A percentile compares a stretch with the other conserved stretches of the same genome.
These are phyloP conservation scores for Tetrahymena malaccensis DNA, from an alignment of 73 alveolate genomes.

Conservation along the genomic window DNA sequence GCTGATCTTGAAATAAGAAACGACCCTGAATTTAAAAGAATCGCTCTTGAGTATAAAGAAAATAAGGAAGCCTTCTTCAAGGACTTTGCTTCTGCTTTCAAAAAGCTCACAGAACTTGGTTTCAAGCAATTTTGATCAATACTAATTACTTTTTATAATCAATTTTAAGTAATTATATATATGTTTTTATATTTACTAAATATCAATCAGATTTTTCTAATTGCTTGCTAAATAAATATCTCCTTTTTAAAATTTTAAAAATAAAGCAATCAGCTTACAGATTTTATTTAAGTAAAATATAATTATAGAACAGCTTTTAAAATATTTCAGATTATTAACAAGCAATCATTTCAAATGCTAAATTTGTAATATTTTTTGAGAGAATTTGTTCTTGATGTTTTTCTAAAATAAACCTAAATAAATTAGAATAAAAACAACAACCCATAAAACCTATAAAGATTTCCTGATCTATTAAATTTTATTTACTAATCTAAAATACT, in stretches of 20 bases:
- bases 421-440: too few relatives aligned
- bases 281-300: too few relatives aligned
- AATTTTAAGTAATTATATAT: neutral
- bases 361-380: too few relatives aligned
- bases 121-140: neutral
- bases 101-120: constrained; percentile 29
- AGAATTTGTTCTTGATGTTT: too few relatives aligned
- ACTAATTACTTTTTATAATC: neutral
- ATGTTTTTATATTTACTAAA: neutral
- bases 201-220: neutral
- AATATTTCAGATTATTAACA: neutral
- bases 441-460: too few relatives aligned
- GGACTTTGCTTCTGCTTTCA: constrained; percentile 5
- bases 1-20: neutral
- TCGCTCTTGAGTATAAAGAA: neutral
- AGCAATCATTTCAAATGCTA: neutral
- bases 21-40: neutral
- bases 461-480: too few relatives aligned
- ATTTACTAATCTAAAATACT: too few relatives aligned
- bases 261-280: neutral
- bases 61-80: neutral
- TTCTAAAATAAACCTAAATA: too few relatives aligned
- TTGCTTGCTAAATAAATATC: neutral
- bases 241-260: too few relatives aligned
- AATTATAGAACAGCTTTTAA: too few relatives aligned